phyloP scores from a whole-genome alignment of 2,329 filamentous ascomycete species.

The Thielaviopsis musarum region DNA sequence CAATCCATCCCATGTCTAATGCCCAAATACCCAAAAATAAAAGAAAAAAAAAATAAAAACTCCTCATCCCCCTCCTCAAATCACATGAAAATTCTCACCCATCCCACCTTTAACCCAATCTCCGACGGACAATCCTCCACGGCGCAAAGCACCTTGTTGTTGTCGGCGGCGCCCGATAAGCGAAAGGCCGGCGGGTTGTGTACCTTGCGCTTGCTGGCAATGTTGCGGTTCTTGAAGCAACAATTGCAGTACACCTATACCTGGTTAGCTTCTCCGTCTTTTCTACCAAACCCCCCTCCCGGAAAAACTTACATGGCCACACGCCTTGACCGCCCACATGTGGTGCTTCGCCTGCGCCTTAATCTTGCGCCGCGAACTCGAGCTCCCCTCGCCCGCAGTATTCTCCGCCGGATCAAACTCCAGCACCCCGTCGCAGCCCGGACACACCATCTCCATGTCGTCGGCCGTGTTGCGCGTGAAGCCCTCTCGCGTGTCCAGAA shows the following conservation, averaged over 20 bases:
- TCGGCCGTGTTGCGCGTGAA: slow-evolving; percentile 65
- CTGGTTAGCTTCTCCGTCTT: no score
- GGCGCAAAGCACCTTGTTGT: slow-evolving; percentile 30
- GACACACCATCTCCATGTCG: slow-evolving; percentile 61
- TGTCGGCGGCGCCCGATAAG: neutral
- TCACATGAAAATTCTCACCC: slow-evolving; percentile 45
- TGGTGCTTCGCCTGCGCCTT: slow-evolving; percentile 42
- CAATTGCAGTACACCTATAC: slow-evolving; percentile 43
- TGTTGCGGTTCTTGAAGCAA: slow-evolving; percentile 40
- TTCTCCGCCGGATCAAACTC: slow-evolving; percentile 43
- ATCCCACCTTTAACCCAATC: slow-evolving; percentile 35
- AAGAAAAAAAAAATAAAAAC: neutral
- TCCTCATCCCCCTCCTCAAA: no score
- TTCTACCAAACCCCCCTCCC: no score
- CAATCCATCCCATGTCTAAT: no score
- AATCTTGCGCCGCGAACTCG: slow-evolving; percentile 25
- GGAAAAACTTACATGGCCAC: slow-evolving; percentile 76
- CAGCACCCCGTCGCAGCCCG: slow-evolving; percentile 72
- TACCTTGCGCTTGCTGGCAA: slow-evolving; percentile 19
- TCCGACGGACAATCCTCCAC: slow-evolving; percentile 40
- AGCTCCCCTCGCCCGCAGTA: slow-evolving; percentile 8
- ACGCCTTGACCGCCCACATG: slow-evolving; percentile 81
- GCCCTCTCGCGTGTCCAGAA: slow-evolving; percentile 38
- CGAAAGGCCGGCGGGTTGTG: slow-evolving; percentile 9
- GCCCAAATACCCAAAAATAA: neutral